Evolutionary conservation across 257 asterid species (phyloP).

Genomic region (Salvia splendens): DNA sequence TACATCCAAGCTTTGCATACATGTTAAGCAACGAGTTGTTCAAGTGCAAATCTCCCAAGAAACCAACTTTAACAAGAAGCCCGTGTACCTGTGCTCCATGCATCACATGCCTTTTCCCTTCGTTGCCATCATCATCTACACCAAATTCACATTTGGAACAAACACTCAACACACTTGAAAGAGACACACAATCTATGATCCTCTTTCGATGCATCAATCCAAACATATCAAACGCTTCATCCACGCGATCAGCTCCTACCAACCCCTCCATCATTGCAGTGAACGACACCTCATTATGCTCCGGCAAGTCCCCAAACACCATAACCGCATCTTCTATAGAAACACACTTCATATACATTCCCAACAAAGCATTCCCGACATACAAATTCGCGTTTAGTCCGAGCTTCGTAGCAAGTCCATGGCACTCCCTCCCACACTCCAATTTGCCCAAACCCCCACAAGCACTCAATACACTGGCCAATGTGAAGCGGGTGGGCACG

Average conservation of each 20-base stretch:
- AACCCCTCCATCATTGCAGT: constrained; percentile 74
- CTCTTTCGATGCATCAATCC: constrained; percentile 53
- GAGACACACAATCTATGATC: constrained; percentile 54
- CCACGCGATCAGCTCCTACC: constrained; percentile 46
- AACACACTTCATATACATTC: constrained; percentile 69
- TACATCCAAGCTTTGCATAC: constrained; percentile 58
- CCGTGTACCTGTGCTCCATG: constrained; percentile 63
- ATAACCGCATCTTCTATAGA: constrained; percentile 43
- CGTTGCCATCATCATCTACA: constrained; percentile 25
- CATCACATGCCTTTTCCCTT: constrained; percentile 28
- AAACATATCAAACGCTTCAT: constrained; percentile 72
- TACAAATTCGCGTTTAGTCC: constrained; percentile 58
- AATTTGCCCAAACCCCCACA: constrained; percentile 55
- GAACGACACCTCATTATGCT: constrained; percentile 69
- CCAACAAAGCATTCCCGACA: constrained; percentile 69
- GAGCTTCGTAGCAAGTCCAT: constrained; percentile 58
- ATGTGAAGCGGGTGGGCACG: constrained; percentile 58
- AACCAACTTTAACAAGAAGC: constrained; percentile 57
- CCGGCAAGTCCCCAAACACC: constrained; percentile 57
- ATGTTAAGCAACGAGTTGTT: constrained; percentile 69
- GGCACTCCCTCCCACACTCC: constrained; percentile 62
- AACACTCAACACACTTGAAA: constrained; percentile 60
- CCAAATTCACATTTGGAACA: constrained; percentile 49
- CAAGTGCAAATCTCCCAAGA: constrained; percentile 48
- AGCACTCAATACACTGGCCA: constrained; percentile 76